A percentile compares a stretch with the other conserved stretches of the same genome.
Conservation (phyloP, 306 rosid species). For the Herpetospermum pedunculosum region DNA sequence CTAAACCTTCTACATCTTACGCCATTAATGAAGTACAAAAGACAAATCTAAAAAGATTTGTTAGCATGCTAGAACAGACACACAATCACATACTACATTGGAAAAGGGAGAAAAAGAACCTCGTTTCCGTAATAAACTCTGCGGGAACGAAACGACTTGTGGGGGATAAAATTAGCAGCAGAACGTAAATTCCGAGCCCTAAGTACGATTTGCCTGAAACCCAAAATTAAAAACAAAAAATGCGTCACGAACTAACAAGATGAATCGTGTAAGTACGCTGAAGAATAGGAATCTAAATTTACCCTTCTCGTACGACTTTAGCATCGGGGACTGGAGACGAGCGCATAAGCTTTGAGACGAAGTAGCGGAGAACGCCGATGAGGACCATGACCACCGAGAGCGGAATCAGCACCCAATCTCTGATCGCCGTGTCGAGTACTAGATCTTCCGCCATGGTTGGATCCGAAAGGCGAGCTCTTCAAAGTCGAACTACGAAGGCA, state of each 20-base stretch:
- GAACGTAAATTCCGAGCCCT: constrained; percentile 93
- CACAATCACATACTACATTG: neutral
- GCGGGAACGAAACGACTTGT: constrained; percentile 80
- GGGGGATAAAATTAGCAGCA: constrained; percentile 77
- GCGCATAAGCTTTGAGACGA: constrained; percentile 89
- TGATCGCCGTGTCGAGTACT: constrained; percentile 91
- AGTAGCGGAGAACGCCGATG: constrained; percentile 88
- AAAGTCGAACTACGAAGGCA: neutral
- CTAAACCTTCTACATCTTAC: neutral
- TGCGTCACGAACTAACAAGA: neutral
- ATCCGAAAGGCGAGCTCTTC: constrained; percentile 7
- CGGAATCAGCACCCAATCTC: constrained; percentile 98
- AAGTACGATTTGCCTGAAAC: constrained; percentile 69
- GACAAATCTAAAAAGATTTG: neutral
- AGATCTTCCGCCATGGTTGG: constrained; percentile 90
- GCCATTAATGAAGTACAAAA: neutral
- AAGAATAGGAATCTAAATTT: constrained; percentile 3
- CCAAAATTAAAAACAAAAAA: constrained; percentile 21
- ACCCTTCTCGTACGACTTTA: constrained; percentile 92
- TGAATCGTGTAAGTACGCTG: neutral
- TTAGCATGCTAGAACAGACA: neutral
- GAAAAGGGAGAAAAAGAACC: constrained; percentile 27
- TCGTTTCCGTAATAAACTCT: constrained; percentile 67
- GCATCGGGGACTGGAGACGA: constrained; percentile 77
- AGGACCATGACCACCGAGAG: constrained; percentile 98